Evolutionary conservation across 1,139 yeast genomes (phyloP), one percentile per base, ranked within the genome.

Genomic region (Hansenula lynferdii): DNA sequence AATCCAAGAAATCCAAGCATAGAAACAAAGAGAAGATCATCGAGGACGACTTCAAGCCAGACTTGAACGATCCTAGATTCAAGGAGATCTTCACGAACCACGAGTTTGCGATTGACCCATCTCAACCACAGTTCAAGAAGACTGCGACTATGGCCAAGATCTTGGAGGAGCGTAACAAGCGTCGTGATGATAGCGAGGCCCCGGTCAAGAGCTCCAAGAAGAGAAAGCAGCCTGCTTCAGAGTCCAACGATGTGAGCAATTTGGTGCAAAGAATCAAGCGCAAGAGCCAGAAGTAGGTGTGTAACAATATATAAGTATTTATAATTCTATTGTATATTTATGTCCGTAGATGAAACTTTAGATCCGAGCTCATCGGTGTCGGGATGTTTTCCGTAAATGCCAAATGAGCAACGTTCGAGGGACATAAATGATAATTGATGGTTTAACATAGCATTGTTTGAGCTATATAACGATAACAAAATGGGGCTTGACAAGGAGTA

Each of bases 41-140:
- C 22, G 72, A 75, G 35, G 86, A 85, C 49, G 77, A 80, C 43
- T 82, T 87, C 55, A 70, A 75, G 43, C 75, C 83, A 12, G 83
- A 81, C 49, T 70, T 81, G 58, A 66, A 69, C 39, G 99, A 94
- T 69, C 82, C 85, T 21, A 84, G 99, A 65, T 94, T 94, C 69
- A 72, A 74, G 32, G 96, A 87, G 52, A 72, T 92, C 48, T 90
- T 85, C 56, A 95, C 89, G 51, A 80, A 79, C 48, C 96, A 86
- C 49, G 95, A 85, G 42, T 94, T 80, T 63, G 96, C 97, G 9
- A 87, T 92, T 53, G 95, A 85, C 60, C 92, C 96, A 17, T 82
- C 95, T 15, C 80, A 75, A 52, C 84, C 95, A 16, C 96, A 86
- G 57, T 92, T 77, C 69, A 89, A 85, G 66, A 79, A 83, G 64